These are phyloP conservation scores for Hypoxylon crocopeplum DNA, from an alignment of 495 filamentous ascomycete genomes.

Conservation along the genomic window DNA sequence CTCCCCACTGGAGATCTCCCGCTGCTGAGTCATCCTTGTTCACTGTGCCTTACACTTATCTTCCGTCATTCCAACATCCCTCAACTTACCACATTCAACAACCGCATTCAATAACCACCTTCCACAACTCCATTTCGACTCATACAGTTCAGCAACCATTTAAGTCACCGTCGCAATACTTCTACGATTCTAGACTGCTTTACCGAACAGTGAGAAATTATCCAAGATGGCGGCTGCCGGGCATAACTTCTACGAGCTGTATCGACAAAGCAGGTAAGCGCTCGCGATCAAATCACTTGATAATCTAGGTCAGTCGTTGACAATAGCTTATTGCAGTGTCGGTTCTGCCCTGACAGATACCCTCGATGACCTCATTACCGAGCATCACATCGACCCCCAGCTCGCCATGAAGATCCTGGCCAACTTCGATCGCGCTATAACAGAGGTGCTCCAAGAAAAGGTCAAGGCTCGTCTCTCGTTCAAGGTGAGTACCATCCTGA, in stretches of 20 bases:
- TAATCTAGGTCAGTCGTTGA: conserved; percentile 25
- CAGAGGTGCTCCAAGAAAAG: conserved; percentile 86
- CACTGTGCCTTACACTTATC: not conserved
- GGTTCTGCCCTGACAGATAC: conserved; percentile 92
- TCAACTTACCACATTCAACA: conserved; percentile 1
- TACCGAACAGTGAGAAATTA: not conserved
- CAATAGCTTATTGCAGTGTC: conserved; percentile 64
- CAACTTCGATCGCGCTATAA: conserved; percentile 89
- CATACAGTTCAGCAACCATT: not conserved
- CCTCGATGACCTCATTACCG: conserved; percentile 93
- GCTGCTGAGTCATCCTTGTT: conserved; percentile 2
- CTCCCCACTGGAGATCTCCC: no score
- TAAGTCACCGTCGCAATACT: not conserved
- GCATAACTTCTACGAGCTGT: conserved; percentile 88
- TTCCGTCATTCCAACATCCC: no score
- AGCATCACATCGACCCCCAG: conserved; percentile 93
- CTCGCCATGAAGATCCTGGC: conserved; percentile 96
- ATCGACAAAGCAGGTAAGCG: conserved; percentile 91
- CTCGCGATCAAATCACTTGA: conserved; percentile 27
- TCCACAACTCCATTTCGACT: not conserved
- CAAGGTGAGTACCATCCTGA: conserved; percentile 70
- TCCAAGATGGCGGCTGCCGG: conserved; percentile 38
- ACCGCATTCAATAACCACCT: not conserved
- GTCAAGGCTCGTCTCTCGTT: conserved; percentile 91
- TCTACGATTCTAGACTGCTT: not conserved